These are phyloP conservation scores for Kluyveromyces lactis DNA, from an alignment of 805 yeast species.

Conservation along the genomic window DNA sequence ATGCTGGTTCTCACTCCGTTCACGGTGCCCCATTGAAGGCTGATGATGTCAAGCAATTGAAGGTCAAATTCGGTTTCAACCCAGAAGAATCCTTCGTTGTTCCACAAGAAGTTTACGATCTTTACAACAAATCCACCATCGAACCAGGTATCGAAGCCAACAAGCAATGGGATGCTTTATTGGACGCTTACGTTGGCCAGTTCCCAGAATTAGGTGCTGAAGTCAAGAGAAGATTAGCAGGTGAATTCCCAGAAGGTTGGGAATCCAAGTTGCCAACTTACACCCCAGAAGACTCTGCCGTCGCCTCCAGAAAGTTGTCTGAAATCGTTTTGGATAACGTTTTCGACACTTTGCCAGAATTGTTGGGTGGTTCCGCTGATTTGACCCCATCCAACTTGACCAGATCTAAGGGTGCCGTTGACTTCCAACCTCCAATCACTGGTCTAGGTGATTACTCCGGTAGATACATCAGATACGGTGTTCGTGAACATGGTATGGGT, in stretches of 20 bases:
- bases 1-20: constrained; percentile 80
- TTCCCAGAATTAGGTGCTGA: constrained; percentile 77
- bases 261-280: constrained; percentile 67
- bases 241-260: constrained; percentile 81
- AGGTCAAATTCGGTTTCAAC: constrained; percentile 78
- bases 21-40: constrained; percentile 96
- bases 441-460: constrained; percentile 83
- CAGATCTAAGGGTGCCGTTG: constrained; percentile 72
- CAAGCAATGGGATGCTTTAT: constrained; percentile 63
- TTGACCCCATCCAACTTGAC: constrained; percentile 95
- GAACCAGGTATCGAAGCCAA: constrained; percentile 60
- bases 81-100: constrained; percentile 73
- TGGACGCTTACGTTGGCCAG: constrained; percentile 53
- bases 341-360: constrained; percentile 66
- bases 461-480: constrained; percentile 95
- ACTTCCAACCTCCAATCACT: constrained; percentile 83
- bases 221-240: constrained; percentile 65
- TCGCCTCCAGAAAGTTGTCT: constrained; percentile 92
- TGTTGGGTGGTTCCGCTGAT: constrained; percentile 97
- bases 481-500: constrained; percentile 99
- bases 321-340: constrained; percentile 66
- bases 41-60: constrained; percentile 85
- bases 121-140: constrained; percentile 46
- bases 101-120: constrained; percentile 74
- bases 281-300: constrained; percentile 67